These are phyloP conservation scores for Wallacemonas rigidus DNA, from an alignment of 208 protist species.

Conservation along the genomic window DNA sequence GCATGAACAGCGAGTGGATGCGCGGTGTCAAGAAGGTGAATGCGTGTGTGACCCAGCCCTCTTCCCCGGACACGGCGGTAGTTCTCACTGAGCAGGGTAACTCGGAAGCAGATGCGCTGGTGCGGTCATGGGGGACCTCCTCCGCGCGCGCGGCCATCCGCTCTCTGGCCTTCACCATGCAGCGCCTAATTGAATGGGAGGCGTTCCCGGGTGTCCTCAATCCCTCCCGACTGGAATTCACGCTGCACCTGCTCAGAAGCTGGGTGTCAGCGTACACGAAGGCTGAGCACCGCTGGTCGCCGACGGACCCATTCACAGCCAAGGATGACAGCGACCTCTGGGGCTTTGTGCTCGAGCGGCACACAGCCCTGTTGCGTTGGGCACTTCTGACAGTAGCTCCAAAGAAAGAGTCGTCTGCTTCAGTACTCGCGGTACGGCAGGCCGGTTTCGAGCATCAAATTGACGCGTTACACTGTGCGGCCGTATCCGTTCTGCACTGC, in stretches of 20 bases:
- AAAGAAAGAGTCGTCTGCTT: conserved; percentile 10
- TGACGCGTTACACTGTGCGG: conserved; percentile 20
- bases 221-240: conserved; percentile 51
- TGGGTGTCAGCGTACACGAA: conserved; percentile 62
- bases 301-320: conserved; percentile 29
- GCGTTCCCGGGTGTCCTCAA: conserved; percentile 35
- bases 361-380: conserved; percentile 61
- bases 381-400: conserved; percentile 38
- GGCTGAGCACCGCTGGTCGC: conserved; percentile 46
- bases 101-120: conserved; percentile 19
- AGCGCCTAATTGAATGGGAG: conserved; percentile 23
- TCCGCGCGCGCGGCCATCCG: background rate
- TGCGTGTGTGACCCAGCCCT: background rate
- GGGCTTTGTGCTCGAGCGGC: conserved; percentile 70
- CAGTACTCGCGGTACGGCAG: background rate
- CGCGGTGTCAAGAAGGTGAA: background rate
- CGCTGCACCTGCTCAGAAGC: conserved; percentile 52
- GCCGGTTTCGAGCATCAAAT: conserved; percentile 2
- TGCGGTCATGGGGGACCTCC: conserved; percentile 16
- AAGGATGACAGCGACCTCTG: conserved; percentile 64
- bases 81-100: background rate
- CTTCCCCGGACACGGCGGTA: background rate
- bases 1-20: conserved; percentile 18
- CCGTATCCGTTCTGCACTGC: conserved; percentile 24
- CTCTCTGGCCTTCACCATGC: conserved; percentile 39